Base-by-base conservation (phyloP, 495 filamentous ascomycete genomes). In the Xylaria nigripes region DNA sequence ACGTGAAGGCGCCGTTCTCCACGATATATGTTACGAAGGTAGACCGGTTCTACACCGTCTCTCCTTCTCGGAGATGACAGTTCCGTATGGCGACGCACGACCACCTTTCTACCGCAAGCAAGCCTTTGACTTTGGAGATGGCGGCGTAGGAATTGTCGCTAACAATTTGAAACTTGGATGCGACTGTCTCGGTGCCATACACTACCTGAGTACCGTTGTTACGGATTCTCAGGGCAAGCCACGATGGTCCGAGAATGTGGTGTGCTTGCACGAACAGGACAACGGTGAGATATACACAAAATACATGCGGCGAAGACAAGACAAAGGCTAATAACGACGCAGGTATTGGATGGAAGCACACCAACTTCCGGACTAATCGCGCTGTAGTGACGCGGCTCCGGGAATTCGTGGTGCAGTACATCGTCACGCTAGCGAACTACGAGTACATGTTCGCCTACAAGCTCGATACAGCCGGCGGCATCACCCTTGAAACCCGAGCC, bases 361-460 rank as follows among this genome's bases (percentile, higher is more conserved):
- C 84, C 22, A 89, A 92, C 65, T 89, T 83, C 73, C 81, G 87
- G 2, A 89, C 87, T 13, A 74, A 76, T 40, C 78, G 83, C 0
- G 82, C 80, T 1, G 81, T 84, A 23, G 79, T 88, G 2, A 82
- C 79, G 2, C 80, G 87, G 1, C 76, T 80, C 43, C 79, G 87
- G 4, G 84, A 90, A 66, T 70, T 92, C 0, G 85, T 90, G 8
- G 55, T 92, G 32, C 87, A 91, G 56, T 86, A 85, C 60, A 87
- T 89, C 60, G 81, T 86, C 59, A 90, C 87, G 0, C 79, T 90
- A 24, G 81, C 83, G 29, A 91, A 91, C 68, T 91, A 91, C 68
- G 87, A 90, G 62, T 91, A 91, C 54, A 85, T 95, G 49, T 77
- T 96, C 45, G 81, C 85, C 13, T 96, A 86, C 68, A 81, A 87